Conservation (phyloP, 2,329 filamentous ascomycete genomes). For the Claviceps capensis region DNA sequence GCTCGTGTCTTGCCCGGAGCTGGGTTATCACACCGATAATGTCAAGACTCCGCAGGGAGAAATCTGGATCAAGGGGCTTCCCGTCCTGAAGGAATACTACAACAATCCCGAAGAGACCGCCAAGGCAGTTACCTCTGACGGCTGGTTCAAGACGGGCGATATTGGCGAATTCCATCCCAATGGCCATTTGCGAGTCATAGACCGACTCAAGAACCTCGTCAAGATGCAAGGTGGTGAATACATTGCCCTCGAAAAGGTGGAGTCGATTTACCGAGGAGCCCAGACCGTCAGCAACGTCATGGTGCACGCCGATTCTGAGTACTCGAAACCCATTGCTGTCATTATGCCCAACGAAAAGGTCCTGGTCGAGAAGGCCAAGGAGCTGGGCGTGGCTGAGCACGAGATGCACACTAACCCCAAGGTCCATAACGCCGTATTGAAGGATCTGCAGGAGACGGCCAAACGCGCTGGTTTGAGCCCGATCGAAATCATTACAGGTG, state of each 20-base stretch:
- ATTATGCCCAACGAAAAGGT: conserved; percentile 56
- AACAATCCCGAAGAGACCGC: conserved; percentile 76
- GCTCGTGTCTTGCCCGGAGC: conserved; percentile 77
- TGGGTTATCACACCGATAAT: conserved; percentile 67
- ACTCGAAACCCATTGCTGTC: conserved; percentile 69
- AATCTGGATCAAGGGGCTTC: conserved; percentile 71
- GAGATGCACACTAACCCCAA: conserved; percentile 55
- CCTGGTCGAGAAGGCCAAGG: conserved; percentile 44
- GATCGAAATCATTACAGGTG: conserved; percentile 63
- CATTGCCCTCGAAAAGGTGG: conserved; percentile 90
- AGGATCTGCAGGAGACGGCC: conserved; percentile 53
- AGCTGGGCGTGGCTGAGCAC: conserved; percentile 50
- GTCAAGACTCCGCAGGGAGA: conserved; percentile 70
- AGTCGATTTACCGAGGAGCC: conserved; percentile 74
- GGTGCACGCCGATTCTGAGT: conserved; percentile 63
- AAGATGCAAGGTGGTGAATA: conserved; percentile 95
- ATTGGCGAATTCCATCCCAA: conserved; percentile 77
- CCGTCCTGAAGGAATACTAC: conserved; percentile 68
- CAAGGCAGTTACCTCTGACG: conserved; percentile 64
- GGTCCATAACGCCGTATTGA: conserved; percentile 46
- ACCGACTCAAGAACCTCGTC: conserved; percentile 96
- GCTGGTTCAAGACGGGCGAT: conserved; percentile 96
- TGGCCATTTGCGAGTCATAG: conserved; percentile 76
- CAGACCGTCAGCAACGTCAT: conserved; percentile 77
- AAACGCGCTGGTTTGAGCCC: conserved; percentile 51